Conservation (phyloP, 257 asterid species). For the Coffea eugenioides region DNA sequence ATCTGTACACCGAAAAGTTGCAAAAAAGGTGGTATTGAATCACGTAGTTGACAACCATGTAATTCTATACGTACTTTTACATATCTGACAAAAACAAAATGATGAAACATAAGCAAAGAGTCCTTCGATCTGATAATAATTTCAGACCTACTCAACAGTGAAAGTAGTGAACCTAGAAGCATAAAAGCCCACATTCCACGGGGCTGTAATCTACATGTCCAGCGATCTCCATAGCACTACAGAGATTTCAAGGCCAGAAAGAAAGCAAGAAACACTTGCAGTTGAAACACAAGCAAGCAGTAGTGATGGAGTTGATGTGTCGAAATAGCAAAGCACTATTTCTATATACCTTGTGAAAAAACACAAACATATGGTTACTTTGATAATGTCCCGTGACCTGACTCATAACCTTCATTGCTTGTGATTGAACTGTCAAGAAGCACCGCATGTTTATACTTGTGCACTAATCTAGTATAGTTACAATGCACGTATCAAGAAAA, state of each 20-base stretch:
- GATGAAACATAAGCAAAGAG: not conserved
- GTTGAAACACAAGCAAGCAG: not conserved
- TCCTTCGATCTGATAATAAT: not conserved
- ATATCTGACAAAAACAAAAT: not conserved
- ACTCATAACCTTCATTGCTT: too few species aligned
- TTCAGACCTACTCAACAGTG: not conserved
- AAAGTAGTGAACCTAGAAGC: not conserved
- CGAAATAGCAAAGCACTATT: too few species aligned
- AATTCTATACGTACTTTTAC: not conserved
- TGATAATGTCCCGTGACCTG: too few species aligned
- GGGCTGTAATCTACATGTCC: constrained; percentile 2
- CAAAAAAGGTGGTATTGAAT: not conserved
- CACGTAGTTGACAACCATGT: not conserved
- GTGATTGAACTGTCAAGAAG: not conserved
- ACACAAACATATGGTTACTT: too few species aligned
- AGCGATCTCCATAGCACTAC: not conserved
- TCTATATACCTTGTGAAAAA: too few species aligned
- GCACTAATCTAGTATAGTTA: not conserved
- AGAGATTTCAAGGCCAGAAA: not conserved
- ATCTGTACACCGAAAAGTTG: not conserved
- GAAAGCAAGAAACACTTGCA: not conserved
- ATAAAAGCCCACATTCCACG: not conserved
- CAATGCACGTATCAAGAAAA: not conserved
- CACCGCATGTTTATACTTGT: not conserved
- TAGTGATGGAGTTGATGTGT: not conserved